Conservation (phyloP, 1,284 basidiomycete species). For the Ceratobasidium sp. region DNA sequence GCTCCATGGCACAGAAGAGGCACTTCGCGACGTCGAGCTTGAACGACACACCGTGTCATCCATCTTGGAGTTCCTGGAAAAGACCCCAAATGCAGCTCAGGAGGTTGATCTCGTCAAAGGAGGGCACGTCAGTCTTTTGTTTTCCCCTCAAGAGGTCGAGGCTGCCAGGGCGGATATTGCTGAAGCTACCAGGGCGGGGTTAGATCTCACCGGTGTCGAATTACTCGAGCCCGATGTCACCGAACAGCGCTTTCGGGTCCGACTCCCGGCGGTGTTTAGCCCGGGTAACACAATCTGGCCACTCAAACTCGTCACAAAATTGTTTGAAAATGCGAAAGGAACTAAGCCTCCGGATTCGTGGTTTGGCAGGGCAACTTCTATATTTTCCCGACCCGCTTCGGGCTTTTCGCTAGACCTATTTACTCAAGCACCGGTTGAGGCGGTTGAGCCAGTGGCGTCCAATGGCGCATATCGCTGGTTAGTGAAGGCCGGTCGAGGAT, state of each 20-base stretch:
- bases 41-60: slow-evolving; percentile 69
- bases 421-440: slow-evolving; percentile 75
- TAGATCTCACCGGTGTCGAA: slow-evolving; percentile 60
- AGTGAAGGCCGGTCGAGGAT: slow-evolving; percentile 71
- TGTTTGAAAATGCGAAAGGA: slow-evolving; percentile 59
- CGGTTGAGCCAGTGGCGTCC: slow-evolving; percentile 56
- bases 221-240: slow-evolving; percentile 59
- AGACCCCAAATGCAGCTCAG: slow-evolving; percentile 60
- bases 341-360: slow-evolving; percentile 43
- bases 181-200: slow-evolving; percentile 68
- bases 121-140: slow-evolving; percentile 66
- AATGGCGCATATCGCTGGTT: slow-evolving; percentile 61
- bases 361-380: slow-evolving; percentile 13
- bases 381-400: slow-evolving; percentile 33
- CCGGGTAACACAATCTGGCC: slow-evolving; percentile 80
- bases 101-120: slow-evolving; percentile 74
- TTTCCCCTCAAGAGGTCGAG: slow-evolving; percentile 63
- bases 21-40: slow-evolving; percentile 67
- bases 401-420: slow-evolving; percentile 67
- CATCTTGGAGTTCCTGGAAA: slow-evolving; percentile 66
- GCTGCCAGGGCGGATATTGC: slow-evolving; percentile 63
- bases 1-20: slow-evolving; percentile 67
- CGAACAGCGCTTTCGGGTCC: slow-evolving; percentile 63
- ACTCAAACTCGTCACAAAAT: slow-evolving; percentile 73
- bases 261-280: slow-evolving; percentile 66